phyloP scores from a whole-genome alignment of 768 basidiomycete species.

The Xerocomus potaroensis region DNA sequence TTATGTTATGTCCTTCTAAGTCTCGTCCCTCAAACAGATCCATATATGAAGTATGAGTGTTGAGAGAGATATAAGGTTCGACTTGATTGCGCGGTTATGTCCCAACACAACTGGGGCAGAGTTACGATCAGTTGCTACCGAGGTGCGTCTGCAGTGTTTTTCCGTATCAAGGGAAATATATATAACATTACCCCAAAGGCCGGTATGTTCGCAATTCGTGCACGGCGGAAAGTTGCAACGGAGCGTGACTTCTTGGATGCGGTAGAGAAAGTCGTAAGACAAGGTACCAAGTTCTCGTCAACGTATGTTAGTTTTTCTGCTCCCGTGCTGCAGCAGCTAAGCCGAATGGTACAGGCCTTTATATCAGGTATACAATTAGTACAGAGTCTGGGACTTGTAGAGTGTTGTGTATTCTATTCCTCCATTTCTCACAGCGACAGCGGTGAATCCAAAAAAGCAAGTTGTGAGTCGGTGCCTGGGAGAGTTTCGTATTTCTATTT shows the following conservation, averaged over 20 bases:
- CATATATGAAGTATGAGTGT: conserved; percentile 77
- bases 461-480: neutral
- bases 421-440: neutral
- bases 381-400: conserved; percentile 8
- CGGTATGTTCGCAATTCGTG: conserved; percentile 99
- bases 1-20: neutral
- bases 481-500: neutral
- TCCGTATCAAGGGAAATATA: conserved; percentile 59
- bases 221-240: conserved; percentile 92
- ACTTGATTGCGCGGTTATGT: conserved; percentile 93
- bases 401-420: conserved; percentile 16
- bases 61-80: conserved; percentile 95
- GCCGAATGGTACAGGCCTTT: conserved; percentile 52
- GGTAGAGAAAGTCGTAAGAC: conserved; percentile 97
- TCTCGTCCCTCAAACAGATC: neutral
- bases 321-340: conserved; percentile 1
- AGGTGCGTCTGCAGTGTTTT: conserved; percentile 45
- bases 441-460: neutral
- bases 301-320: conserved; percentile 56
- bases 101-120: conserved; percentile 99
- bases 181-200: conserved; percentile 77
- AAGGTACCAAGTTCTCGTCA: conserved; percentile 97
- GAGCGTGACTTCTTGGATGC: conserved; percentile 97
- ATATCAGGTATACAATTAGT: conserved; percentile 93
- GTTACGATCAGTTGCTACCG: conserved; percentile 92